Percentiles rank a stretch among this genome's conserved stretches.
These are phyloP conservation scores for Dactylellina parvicollis DNA, from an alignment of 2,329 filamentous ascomycete genomes.

Conservation along the genomic window DNA sequence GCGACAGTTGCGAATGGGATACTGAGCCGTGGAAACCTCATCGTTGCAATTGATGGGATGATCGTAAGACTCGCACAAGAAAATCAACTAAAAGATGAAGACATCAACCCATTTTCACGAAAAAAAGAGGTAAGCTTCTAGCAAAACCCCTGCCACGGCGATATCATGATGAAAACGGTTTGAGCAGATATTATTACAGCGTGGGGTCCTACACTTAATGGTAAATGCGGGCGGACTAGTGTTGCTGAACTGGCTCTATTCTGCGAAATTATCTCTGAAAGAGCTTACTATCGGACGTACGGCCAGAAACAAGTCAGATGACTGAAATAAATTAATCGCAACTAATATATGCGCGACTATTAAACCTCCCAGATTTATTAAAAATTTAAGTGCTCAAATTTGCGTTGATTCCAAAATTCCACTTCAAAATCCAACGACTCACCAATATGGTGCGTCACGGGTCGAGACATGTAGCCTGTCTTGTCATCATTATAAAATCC, in stretches of 20 bases:
- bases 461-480: not conserved
- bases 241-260: too few relatives aligned
- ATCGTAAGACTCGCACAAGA: not conserved
- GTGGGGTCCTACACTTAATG: too few relatives aligned
- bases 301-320: too few relatives aligned
- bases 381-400: not conserved
- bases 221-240: too few relatives aligned
- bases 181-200: too few relatives aligned
- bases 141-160: too few relatives aligned
- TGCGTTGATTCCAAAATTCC: not conserved
- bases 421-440: not conserved
- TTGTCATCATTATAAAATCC: too few relatives aligned
- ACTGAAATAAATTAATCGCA: too few relatives aligned
- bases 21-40: not conserved
- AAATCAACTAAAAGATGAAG: not conserved
- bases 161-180: too few relatives aligned
- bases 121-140: not conserved
- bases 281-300: too few relatives aligned
- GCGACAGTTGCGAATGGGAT: not conserved
- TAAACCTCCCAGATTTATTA: not conserved
- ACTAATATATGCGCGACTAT: too few relatives aligned
- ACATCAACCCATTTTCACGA: not conserved
- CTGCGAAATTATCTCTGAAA: too few relatives aligned
- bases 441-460: not conserved
- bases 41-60: not conserved